Evolutionary conservation across 176 grass and related monocot species (phyloP).

Genomic region (sorghum (Sorghum bicolor)): Sorghum_bicolor_NCBIv3 NC_012870.2:73647501-73648000

Average conservation of each 20-base stretch:
- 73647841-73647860: not conserved
- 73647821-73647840: not conserved
- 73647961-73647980: conserved; percentile 5
- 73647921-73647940: not conserved
- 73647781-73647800: not conserved
- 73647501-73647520: conserved; percentile 20
- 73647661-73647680: conserved; percentile 17
- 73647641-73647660: not conserved
- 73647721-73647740: not conserved
- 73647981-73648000: not conserved
- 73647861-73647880: conserved; percentile 9
- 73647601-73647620: conserved; percentile 1
- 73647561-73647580: not conserved
- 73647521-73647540: conserved; percentile 23
- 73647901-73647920: not conserved
- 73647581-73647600: not conserved
- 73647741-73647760: not conserved
- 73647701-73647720: not conserved
- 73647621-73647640: not conserved
- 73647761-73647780: conserved; percentile 10
- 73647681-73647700: not conserved
- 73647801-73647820: not conserved
- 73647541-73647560: not conserved
- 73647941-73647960: no score
- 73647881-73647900: not conserved